phyloP scores from a whole-genome alignment of 106 monocot species.

The Narthecium ossifragum region DNA sequence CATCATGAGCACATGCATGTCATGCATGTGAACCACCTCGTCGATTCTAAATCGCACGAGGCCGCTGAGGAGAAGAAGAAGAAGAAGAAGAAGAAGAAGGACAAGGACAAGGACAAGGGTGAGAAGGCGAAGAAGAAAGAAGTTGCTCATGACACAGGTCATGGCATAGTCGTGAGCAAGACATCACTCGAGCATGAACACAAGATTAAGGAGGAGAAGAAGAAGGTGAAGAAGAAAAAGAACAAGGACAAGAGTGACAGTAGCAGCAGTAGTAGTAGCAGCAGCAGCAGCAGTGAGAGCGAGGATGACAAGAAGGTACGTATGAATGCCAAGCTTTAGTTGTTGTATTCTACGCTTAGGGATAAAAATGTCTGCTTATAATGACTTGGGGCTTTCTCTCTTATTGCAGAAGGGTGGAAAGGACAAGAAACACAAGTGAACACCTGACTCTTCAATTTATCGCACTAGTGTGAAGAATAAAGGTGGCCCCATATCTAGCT shows the following conservation, averaged over 20 bases:
- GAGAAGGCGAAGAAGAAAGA: not conserved
- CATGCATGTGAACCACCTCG: not conserved
- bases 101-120: not conserved
- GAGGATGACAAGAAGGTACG: conserved; percentile 10
- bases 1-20: not conserved
- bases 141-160: too few species aligned
- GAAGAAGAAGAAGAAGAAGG: too few species aligned
- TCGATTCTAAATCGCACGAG: not conserved
- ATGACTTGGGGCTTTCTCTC: too few species aligned
- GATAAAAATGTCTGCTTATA: too few species aligned
- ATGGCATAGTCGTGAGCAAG: not conserved
- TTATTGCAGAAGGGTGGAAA: too few species aligned
- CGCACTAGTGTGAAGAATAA: too few species aligned
- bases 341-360: too few species aligned
- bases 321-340: too few species aligned
- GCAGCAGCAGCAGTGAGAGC: conserved; percentile 3
- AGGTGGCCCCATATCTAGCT: too few species aligned
- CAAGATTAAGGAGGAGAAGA: not conserved
- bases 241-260: not conserved
- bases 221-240: conserved; percentile 1
- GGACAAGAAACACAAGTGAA: too few species aligned
- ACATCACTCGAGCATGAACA: not conserved
- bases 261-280: not conserved
- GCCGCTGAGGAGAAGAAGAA: not conserved
- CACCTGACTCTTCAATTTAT: too few species aligned